Percentiles rank a stretch among this genome's conserved stretches.
Evolutionary conservation across 441 rosid genomes (phyloP).

Genomic region (Bocquillonia castaneifolia): DNA sequence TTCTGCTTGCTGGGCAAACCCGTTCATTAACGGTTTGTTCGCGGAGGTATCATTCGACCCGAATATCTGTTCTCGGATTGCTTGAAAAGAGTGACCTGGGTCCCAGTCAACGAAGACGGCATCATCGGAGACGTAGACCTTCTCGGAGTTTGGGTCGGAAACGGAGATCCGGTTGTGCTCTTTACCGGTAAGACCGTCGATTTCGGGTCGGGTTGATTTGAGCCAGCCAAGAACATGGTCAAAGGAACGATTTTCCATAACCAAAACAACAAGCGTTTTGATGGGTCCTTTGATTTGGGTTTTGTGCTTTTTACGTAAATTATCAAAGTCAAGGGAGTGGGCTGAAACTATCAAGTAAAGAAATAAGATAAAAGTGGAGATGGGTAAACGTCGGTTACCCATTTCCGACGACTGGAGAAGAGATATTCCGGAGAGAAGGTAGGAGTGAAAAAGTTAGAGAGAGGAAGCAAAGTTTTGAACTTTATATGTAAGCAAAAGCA

Average conservation of each 20-base stretch:
- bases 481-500: too few species aligned
- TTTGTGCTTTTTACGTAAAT: constrained; percentile 31
- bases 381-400: constrained; percentile 36
- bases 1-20: constrained; percentile 80
- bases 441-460: neutral
- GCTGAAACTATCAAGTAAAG: constrained; percentile 48
- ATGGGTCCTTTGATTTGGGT: constrained; percentile 69
- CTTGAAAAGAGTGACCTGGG: constrained; percentile 96
- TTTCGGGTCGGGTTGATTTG: constrained; percentile 70
- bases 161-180: constrained; percentile 59
- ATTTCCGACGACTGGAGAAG: constrained; percentile 25
- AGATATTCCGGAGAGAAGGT: neutral
- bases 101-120: constrained; percentile 80
- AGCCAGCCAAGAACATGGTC: constrained; percentile 96
- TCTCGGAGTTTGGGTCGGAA: constrained; percentile 50
- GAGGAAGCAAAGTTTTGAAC: neutral
- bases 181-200: constrained; percentile 72
- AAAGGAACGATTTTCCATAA: constrained; percentile 98
- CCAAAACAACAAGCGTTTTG: constrained; percentile 74
- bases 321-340: constrained; percentile 38
- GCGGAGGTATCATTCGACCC: constrained; percentile 53
- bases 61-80: constrained; percentile 85
- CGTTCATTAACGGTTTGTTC: constrained; percentile 70
- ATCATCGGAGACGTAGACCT: constrained; percentile 60
- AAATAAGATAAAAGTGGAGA: constrained; percentile 30